These are phyloP conservation scores for Geopyxis carbonaria DNA, from an alignment of 495 filamentous ascomycete species.

Conservation along the genomic window DNA sequence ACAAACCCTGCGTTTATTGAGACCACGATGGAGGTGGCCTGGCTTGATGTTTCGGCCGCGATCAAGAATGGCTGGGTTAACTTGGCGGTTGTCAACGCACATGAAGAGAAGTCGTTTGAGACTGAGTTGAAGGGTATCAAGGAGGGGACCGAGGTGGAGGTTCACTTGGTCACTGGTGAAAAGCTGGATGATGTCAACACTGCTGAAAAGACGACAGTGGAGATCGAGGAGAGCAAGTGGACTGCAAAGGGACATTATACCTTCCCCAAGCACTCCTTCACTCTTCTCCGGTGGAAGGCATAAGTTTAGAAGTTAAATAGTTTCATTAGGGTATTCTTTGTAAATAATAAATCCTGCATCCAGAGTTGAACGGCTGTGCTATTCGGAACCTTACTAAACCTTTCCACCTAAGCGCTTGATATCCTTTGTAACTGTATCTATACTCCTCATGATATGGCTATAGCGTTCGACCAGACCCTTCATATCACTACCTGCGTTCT, in stretches of 20 bases:
- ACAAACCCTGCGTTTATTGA: constrained; percentile 50
- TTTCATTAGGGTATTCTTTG: no score
- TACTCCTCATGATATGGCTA: constrained; percentile 12
- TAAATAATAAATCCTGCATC: no score
- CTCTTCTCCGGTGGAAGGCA: constrained; percentile 47
- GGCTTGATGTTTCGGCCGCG: constrained; percentile 52
- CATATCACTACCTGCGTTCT: constrained; percentile 25
- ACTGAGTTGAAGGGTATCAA: constrained; percentile 38
- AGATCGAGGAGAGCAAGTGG: constrained; percentile 43
- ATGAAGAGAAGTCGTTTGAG: constrained; percentile 39
- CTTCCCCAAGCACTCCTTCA: constrained; percentile 51
- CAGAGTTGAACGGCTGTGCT: no score
- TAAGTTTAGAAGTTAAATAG: no score
- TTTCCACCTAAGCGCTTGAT: constrained; percentile 16
- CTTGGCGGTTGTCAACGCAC: constrained; percentile 53
- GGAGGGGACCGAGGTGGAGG: constrained; percentile 29
- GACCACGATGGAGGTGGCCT: constrained; percentile 44
- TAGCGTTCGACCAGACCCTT: constrained; percentile 21
- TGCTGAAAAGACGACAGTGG: constrained; percentile 42
- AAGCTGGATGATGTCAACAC: constrained; percentile 41
- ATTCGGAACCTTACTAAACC: no score
- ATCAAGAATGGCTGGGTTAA: constrained; percentile 44
- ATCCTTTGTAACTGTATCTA: constrained; percentile 21
- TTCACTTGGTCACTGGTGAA: constrained; percentile 44
- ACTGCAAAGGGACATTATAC: constrained; percentile 33